Base-by-base conservation (phyloP, 2,329 filamentous ascomycete genomes). In the Cladosporium sphaerospermum region DNA sequence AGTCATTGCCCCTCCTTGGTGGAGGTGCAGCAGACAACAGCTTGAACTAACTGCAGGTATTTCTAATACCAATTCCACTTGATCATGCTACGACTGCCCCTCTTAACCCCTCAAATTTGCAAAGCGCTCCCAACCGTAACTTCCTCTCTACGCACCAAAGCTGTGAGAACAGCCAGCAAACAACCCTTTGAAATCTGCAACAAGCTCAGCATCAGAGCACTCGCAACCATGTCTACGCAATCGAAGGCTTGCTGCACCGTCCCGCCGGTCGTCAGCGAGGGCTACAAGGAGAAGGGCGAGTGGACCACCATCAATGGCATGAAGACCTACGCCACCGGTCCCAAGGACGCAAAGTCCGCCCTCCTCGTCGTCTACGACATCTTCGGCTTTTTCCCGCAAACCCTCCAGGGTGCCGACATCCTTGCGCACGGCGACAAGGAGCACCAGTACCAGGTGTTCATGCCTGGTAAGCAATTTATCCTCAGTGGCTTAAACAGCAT, bases 391-490 rank as follows among this genome's bases (percentile, higher is more conserved):
- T 83, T 80, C 69, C 73, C 75, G 9, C 81, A 84, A 63, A 84
- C 80, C 9, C 61, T 83, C 14, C 81, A 84, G 62, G 81, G 81
- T 43, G 80, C 81, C 57, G 81, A 84, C 60, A 83, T 84, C 62
- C 76, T 84, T 40, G 78, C 81, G 28, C 70, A 73, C 60, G 73
- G 76, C 33, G 76, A 84, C 78, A 53, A 53, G 51, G 51, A 53
- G 9, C 51, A 53, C 42, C 51, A 87, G 65, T 93, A 95, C 76
- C 84, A 83, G 61, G 88, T 96, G 61, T 90, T 91, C 72, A 91
- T 96, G 58, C 91, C 91, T 40, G 48, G 48, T 51, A 7, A 44
- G 48, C 13, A n/a, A 32, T 33, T 31, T 28, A 6, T 9, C 11
- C n/a, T 28, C 6, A 32, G 6, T 2, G 10, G 14, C 3, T 3